Base-by-base conservation (phyloP, 2,329 filamentous ascomycete genomes). In the Apiospora pterosperma region DNA sequence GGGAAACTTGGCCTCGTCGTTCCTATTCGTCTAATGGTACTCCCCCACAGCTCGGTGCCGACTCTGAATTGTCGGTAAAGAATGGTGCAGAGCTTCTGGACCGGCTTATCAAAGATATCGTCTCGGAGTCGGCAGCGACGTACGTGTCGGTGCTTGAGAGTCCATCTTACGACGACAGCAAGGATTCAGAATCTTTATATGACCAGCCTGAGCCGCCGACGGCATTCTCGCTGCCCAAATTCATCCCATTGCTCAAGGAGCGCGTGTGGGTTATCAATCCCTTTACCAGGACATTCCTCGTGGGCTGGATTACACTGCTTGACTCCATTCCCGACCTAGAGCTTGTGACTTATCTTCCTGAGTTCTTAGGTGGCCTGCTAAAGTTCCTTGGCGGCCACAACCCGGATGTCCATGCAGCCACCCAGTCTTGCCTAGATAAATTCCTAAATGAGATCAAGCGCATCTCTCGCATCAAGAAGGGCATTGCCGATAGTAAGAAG, bases 251-350 rank as follows among this genome's bases (percentile, higher is more conserved):
- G 16, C 85, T 99, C 23, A 93, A 96, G 76, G 95, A 99, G 75
- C 89, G 96, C 61, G 97, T 99, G 65, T 92, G 92, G 78, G 95
- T 97, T 34, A 87, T 97, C 66, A 97, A 97, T 72, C 94, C 96
- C 0, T 98, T 96, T 75, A 97, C 95, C 4, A 86, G 96, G 61
- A 97, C 92, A 16, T 99, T 99, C 72, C 84, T 99, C 16, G 96
- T 99, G 2, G 93, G 93, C 36, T 99, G 96, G 96, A 92, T 99
- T 65, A 96, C 91, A 4, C 80, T 99, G 19, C 84, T 99, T 23
- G 96, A 99, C 76, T 97, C 94, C 1, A 98, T 99, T 70, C 96
- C 96, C 0, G 96, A 99, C 74, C 83, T 99, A 48, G 96, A 99
- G 77, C 87, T 99, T 23, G 95, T 99, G 41, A 91, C 92, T 4